phyloP scores from a whole-genome alignment of 2,329 filamentous ascomycete species.

The Beauveria sp. region DNA sequence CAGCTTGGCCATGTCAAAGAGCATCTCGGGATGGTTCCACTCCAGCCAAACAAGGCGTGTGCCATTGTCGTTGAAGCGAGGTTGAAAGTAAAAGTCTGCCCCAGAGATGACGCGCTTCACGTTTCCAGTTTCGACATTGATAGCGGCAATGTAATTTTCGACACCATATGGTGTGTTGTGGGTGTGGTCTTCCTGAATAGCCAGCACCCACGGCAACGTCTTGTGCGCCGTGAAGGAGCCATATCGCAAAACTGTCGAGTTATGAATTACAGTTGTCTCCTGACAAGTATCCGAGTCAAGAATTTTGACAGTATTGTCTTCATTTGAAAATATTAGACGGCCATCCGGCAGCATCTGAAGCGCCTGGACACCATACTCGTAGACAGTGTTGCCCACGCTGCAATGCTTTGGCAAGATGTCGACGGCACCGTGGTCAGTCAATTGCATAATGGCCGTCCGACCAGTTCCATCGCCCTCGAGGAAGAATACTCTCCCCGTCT shows the following conservation, averaged over 20 bases:
- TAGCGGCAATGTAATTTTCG: slow-evolving; percentile 24
- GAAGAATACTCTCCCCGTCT: slow-evolving; percentile 28
- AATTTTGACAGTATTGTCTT: slow-evolving; percentile 33
- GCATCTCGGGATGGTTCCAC: slow-evolving; percentile 42
- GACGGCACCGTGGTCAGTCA: slow-evolving; percentile 23
- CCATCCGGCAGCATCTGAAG: slow-evolving; percentile 32
- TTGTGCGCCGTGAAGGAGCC: slow-evolving; percentile 38
- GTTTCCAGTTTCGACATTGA: slow-evolving; percentile 28
- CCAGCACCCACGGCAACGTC: slow-evolving; percentile 34
- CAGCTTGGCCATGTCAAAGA: slow-evolving; percentile 35
- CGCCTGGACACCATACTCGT: slow-evolving; percentile 45
- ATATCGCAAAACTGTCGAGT: slow-evolving; percentile 30
- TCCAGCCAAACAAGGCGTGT: slow-evolving; percentile 37
- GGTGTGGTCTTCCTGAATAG: slow-evolving; percentile 41
- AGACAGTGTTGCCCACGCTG: slow-evolving; percentile 37
- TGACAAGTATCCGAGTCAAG: slow-evolving; percentile 29
- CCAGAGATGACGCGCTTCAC: slow-evolving; percentile 29
- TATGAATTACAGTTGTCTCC: slow-evolving; percentile 25
- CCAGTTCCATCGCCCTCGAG: slow-evolving; percentile 32
- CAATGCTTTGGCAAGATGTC: slow-evolving; percentile 36
- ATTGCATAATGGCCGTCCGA: slow-evolving; percentile 36
- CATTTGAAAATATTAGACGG: slow-evolving; percentile 39
- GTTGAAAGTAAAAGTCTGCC: slow-evolving; percentile 40
- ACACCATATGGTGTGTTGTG: slow-evolving; percentile 20
- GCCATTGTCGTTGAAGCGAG: slow-evolving; percentile 36